Evolutionary conservation across 805 yeast genomes (phyloP), one percentile per base, ranked within the genome.

Genomic region (Hanseniaspora jakobsenii): DNA sequence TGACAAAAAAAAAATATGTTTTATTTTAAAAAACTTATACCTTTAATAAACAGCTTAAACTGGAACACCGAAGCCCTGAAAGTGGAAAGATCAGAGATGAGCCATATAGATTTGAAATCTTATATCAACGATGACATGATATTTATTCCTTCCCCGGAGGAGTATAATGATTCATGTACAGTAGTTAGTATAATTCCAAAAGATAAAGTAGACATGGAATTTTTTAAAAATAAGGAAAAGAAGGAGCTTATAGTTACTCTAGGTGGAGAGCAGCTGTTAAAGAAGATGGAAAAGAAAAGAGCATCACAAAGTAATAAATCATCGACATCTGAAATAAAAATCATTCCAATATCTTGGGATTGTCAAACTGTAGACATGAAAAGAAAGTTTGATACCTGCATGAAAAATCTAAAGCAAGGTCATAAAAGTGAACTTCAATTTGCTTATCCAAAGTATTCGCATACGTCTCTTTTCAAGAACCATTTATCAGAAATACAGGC

Each of bases 51-150:
- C 10, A 17, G 2, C 14, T 14, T 36, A 6, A 19, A 42, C 30
- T 42, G 46, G 46, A 22, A 26, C 10, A 12, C n/a, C 6, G n/a
- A 35, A 24, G 46, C 39, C 6, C 18, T 42, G 2, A 32, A 27
- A 22, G 35, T 42, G 3, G 10, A 28, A 14, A 29, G 17, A 14
- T 13, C 27, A 10, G 13, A 14, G 5, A 10, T 42, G 19, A n/a
- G 18, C 1, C 5, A 24, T 10, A 19, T 8, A 3, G 38, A 35
- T 12, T 6, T 42, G 2, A 42, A 34, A 8, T 18, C 12, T 3
- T 28, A 16, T 12, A 17, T 22, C 14, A 13, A 31, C 2, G 22
- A 42, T 19, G 23, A 28, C 13, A 17, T 19, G 12, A 2, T 35
- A 6, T 35, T 22, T 10, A 23, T 35, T 22, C 35, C 39, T 10